Evolutionary conservation across 179 eudicot genomes (phyloP), one percentile per base, ranked within the genome.

Genomic region (Corrigiola litoralis): DNA sequence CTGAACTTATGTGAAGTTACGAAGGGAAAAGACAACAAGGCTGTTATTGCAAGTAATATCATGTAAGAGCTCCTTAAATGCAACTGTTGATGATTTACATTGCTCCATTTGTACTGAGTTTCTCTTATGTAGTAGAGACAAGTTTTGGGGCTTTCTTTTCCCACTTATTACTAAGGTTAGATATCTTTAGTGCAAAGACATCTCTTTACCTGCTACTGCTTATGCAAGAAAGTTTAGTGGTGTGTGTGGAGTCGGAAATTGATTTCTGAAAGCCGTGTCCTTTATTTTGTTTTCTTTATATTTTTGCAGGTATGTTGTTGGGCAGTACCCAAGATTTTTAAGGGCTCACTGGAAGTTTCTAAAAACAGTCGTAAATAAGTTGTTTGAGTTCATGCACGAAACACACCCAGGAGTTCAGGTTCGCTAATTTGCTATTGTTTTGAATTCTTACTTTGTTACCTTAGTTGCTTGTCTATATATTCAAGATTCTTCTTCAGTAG

Each of bases 371-470:
- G 97, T 95, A 34, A 92, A 95, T 61, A 95, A 95, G 76, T 74
- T 95, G 81, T 95, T 95, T 58, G 99, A 95, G 84, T 95, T 95
- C 75, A 95, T 95, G 99, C 99, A 95, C 67, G 99, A 95, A 78
- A 85, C 95, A 23, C 99, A 95, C 72, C 99, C 98, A 11, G 99
- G 99, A 61, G 99, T 95, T 73, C 99, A 95, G 99, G 99, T 92
- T 77, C 28, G 25, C 29, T 25, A 20, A 27, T 16, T 44, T 51
- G 4, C 0, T 14, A 27, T 58, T 47, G 14, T 13, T 36, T 28
- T 38, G 20, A 18, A 28, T 46, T n/a, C 21, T 11, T n/a, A n/a
- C n/a, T n/a, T n/a, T n/a, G n/a, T n/a, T n/a, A n/a, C n/a, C n/a
- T n/a, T n/a, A n/a, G n/a, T n/a, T n/a, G n/a, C n/a, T n/a, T n/a